Percentiles rank a stretch among this genome's conserved stretches.
These are phyloP conservation scores for Schwanniomyces vanrijiae DNA, from an alignment of 805 yeast species.

Conservation along the genomic window DNA sequence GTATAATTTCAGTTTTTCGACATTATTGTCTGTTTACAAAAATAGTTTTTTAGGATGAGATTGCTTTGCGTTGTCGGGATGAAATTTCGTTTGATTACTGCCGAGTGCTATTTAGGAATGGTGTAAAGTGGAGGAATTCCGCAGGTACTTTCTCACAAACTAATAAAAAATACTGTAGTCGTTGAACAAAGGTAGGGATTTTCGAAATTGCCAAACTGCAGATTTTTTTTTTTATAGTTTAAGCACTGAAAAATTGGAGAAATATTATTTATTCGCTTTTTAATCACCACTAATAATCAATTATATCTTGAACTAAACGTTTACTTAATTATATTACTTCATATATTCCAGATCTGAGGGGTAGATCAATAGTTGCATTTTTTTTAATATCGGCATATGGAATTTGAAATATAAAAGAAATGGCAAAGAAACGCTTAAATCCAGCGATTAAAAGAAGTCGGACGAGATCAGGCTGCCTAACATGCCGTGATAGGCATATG, in stretches of 20 bases:
- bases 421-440: conserved; percentile 25
- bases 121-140: background rate
- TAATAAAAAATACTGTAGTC: background rate
- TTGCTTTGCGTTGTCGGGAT: background rate
- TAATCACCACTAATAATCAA: background rate
- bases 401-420: conserved; percentile 4
- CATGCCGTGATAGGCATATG: conserved; percentile 65
- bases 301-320: background rate
- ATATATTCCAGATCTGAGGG: background rate
- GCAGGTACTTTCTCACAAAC: background rate
- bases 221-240: background rate
- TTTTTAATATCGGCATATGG: background rate
- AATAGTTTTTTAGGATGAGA: background rate
- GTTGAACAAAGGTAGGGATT: background rate
- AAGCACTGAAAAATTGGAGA: background rate
- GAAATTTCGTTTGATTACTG: background rate
- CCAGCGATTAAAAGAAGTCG: conserved; percentile 30
- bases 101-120: background rate
- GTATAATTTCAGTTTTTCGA: background rate
- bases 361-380: background rate
- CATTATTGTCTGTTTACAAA: background rate
- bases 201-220: background rate
- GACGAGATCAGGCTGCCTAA: conserved; percentile 54
- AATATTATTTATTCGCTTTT: background rate
- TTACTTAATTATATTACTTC: background rate